Base-by-base conservation (phyloP, 2,329 filamentous ascomycete genomes). In the Pseudogymnoascus destructans region DNA sequence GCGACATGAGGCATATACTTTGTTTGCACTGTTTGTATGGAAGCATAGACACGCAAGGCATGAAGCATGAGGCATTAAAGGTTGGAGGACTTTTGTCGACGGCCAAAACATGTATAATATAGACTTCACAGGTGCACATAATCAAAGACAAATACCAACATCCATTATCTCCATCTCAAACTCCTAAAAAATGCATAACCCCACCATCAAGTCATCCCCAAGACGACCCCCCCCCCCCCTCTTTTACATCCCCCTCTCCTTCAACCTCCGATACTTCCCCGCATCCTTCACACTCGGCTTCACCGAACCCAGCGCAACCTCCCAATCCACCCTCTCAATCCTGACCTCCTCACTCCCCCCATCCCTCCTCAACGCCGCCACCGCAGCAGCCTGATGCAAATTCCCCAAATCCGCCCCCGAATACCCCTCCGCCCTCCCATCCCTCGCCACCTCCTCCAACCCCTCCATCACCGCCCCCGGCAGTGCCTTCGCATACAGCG, bases 361-460 rank as follows among this genome's bases (percentile, higher is more conserved):
- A 58, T 67, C 66, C 56, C 68, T 66, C 62, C 68, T 66, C 59
- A 70, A 57, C 7, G 69, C 67, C 23, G 68, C 69, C 8, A 69
- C 65, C 11, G 67, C 69, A 38, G 69, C 69, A 21, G 66, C 65
- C 52, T 69, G 66, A 60, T 69, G 68, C 33, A 84, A 72, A 62
- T 80, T 81, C 30, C 77, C 75, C 36, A 86, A 70, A 65, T 86
- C 82, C 1, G 82, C 82, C 60, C 82, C 82, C 60, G 86, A 92
- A 70, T 92, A 97, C 21, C 87, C 82, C 8, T 79, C 76, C 69
- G 91, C 96, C 9, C 82, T 74, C 7, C 67, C 60, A 59, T 86
- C 83, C 30, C 79, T 75, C 0, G 88, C 92, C 3, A 95, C 76
- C 2, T 72, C 71, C 2, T 80, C 80, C 1, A 93, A 72, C 57